Conservation (phyloP, 1,139 yeast species). For the Blastobotrys serpentis region DNA sequence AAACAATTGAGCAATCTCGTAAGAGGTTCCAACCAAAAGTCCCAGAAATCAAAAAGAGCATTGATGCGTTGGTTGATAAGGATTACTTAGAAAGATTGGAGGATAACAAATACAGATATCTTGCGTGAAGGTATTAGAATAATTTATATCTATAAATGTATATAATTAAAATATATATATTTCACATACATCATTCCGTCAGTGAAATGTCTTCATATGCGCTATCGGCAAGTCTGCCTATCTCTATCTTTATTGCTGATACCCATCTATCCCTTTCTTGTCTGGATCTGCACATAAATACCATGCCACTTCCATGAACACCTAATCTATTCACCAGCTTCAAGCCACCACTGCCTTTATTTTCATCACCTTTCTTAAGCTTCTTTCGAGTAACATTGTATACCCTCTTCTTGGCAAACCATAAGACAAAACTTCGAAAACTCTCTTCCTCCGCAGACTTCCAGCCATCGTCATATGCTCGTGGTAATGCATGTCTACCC, state of each 20-base stretch:
- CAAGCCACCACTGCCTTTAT: conserved; percentile 15
- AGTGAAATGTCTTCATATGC: conserved; percentile 28
- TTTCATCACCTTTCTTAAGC: conserved; percentile 19
- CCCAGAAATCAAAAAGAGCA: conserved; percentile 81
- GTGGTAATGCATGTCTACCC: conserved; percentile 60
- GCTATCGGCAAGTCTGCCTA: conserved; percentile 51
- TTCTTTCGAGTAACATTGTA: conserved; percentile 11
- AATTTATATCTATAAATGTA: neutral
- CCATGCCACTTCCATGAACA: conserved; percentile 63
- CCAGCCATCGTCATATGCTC: conserved; percentile 83
- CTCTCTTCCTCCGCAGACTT: conserved; percentile 72
- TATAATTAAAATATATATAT: neutral
- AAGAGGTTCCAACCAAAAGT: conserved; percentile 83
- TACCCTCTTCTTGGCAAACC: conserved; percentile 68
- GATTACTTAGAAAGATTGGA: conserved; percentile 81
- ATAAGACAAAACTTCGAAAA: conserved; percentile 71
- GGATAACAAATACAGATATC: conserved; percentile 72
- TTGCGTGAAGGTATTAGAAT: conserved; percentile 50
- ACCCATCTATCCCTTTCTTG: conserved; percentile 89
- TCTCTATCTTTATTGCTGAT: conserved; percentile 56
- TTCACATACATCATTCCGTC: conserved; percentile 5
- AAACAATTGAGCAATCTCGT: conserved; percentile 83
- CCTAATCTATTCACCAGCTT: conserved; percentile 52
- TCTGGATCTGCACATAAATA: conserved; percentile 77
- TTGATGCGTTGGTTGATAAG: conserved; percentile 81